A percentile compares a stretch with the other conserved stretches of the same genome.
These are phyloP conservation scores for Colletotrichum neosansevieriae DNA, from an alignment of 2,329 filamentous ascomycete genomes.

Conservation along the genomic window DNA sequence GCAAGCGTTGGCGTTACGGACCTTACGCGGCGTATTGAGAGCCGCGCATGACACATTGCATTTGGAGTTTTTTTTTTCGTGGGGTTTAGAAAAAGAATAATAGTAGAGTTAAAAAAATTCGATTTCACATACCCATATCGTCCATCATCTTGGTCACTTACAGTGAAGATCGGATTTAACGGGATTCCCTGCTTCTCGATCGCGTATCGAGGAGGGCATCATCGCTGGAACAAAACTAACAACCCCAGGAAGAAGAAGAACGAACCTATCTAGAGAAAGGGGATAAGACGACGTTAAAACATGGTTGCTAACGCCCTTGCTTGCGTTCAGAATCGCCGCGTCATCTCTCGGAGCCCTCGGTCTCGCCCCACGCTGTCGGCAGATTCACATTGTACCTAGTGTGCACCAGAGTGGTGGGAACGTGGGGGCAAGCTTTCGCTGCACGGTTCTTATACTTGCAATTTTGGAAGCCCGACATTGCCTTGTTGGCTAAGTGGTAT, in stretches of 20 bases:
- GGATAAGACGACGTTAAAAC: not conserved
- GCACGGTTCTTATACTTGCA: not conserved
- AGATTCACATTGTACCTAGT: too few species aligned
- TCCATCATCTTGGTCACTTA: too few species aligned
- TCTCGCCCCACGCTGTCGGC: too few species aligned
- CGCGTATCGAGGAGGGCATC: too few species aligned
- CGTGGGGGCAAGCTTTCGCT: too few species aligned
- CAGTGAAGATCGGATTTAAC: too few species aligned
- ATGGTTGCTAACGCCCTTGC: not conserved
- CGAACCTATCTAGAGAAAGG: not conserved
- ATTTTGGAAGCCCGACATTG: accelerated
- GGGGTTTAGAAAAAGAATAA: not conserved
- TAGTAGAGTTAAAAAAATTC: too few species aligned
- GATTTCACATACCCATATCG: too few species aligned
- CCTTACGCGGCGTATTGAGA: constrained; percentile 22
- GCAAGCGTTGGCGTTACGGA: constrained; percentile 27
- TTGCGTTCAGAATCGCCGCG: not conserved
- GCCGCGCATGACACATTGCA: not conserved
- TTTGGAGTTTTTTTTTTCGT: not conserved
- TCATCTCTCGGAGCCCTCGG: too few species aligned
- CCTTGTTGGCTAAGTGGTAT: constrained; percentile 33
- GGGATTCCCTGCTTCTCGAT: too few species aligned
- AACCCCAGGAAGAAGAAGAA: not conserved
- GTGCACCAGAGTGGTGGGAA: too few species aligned
- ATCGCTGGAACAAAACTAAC: not conserved